Evolutionary conservation across 768 basidiomycete species (phyloP).

Genomic region (Leccinum fibrillosum): DNA sequence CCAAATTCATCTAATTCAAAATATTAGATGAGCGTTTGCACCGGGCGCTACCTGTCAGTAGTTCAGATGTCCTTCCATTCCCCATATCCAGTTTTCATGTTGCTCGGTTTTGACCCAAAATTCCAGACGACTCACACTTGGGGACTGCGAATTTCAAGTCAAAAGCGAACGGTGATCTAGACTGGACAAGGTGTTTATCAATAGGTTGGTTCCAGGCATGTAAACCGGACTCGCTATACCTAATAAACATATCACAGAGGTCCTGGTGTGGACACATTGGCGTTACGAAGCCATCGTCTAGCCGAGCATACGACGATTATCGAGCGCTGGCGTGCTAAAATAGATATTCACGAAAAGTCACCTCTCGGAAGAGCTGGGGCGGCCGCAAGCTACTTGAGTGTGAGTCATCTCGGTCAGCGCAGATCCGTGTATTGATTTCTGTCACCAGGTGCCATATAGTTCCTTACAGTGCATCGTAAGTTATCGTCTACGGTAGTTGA

Average conservation of each 20-base stretch:
- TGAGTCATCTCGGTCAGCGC: conserved; percentile 19
- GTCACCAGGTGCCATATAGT: conserved; percentile 57
- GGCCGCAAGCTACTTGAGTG: conserved; percentile 84
- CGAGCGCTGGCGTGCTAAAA: not conserved
- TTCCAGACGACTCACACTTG: not conserved
- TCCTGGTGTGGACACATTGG: not conserved
- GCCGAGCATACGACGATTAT: not conserved
- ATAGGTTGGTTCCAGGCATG: conserved; percentile 1
- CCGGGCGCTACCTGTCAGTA: too few species aligned
- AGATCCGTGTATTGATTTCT: conserved; percentile 3
- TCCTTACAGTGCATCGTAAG: conserved; percentile 35
- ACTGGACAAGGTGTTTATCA: not conserved
- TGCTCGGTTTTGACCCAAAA: not conserved
- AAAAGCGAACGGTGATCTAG: not conserved
- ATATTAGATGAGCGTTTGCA: too few species aligned
- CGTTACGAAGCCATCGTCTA: not conserved
- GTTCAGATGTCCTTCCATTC: too few species aligned
- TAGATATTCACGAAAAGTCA: conserved; percentile 32
- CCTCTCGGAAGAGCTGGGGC: conserved; percentile 77
- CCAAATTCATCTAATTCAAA: too few species aligned
- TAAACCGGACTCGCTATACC: not conserved
- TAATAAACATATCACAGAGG: not conserved
- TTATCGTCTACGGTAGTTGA: not conserved
- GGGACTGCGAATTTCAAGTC: not conserved
- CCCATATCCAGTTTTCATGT: too few species aligned